These are phyloP conservation scores for Phoma sp. DNA, from an alignment of 2,329 filamentous ascomycete species.

Conservation along the genomic window DNA sequence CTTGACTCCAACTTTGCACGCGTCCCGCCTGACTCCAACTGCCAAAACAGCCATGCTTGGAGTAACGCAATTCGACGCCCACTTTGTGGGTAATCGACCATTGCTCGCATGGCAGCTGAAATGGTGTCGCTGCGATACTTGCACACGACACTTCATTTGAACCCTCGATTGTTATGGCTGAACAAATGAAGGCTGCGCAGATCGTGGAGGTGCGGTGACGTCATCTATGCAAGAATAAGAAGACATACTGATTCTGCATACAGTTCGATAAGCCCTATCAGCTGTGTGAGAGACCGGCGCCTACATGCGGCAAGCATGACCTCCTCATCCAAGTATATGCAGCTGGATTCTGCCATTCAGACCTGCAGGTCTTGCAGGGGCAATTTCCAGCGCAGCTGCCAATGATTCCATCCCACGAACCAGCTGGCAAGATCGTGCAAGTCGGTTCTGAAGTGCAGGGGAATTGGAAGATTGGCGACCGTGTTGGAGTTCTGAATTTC, in stretches of 20 bases:
- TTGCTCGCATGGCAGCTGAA: background rate
- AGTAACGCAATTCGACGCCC: background rate
- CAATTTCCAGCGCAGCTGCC: slow-evolving; percentile 32
- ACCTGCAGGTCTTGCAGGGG: slow-evolving; percentile 34
- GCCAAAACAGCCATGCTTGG: background rate
- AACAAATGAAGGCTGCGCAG: slow-evolving; percentile 28
- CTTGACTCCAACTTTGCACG: slow-evolving; percentile 7
- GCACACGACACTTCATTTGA: background rate
- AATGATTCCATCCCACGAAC: slow-evolving; percentile 44
- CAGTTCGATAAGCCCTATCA: slow-evolving; percentile 28
- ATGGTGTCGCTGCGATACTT: background rate
- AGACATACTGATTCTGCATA: background rate
- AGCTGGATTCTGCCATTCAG: slow-evolving; percentile 38
- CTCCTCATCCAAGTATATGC: slow-evolving; percentile 31
- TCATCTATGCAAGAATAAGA: slow-evolving; percentile 4
- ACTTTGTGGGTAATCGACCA: background rate
- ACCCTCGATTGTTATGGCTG: slow-evolving; percentile 1
- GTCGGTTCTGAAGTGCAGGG: slow-evolving; percentile 33
- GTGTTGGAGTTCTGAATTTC: slow-evolving; percentile 38
- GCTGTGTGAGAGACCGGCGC: slow-evolving; percentile 21
- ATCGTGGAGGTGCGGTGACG: slow-evolving; percentile 24
- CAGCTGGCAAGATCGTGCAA: slow-evolving; percentile 38
- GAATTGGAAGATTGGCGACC: slow-evolving; percentile 37
- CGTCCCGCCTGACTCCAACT: slow-evolving; percentile 1
- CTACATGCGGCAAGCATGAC: slow-evolving; percentile 26